Evolutionary conservation across 2,329 filamentous ascomycete genomes (phyloP).

Genomic region (Beauveria sp.): DNA sequence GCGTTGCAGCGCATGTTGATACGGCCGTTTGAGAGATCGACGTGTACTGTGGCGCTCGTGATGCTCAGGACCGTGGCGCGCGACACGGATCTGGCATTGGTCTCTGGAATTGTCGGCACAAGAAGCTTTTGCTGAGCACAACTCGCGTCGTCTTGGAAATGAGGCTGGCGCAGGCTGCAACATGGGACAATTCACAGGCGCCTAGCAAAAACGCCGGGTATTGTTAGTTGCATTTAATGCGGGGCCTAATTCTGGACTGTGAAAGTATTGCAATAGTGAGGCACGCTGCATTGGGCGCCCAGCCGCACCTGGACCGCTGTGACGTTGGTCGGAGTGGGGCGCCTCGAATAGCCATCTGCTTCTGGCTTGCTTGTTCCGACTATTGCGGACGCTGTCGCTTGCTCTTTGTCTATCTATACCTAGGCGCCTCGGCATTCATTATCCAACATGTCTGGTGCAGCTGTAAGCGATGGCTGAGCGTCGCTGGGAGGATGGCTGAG

Average conservation of each 20-base stretch:
- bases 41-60: not conserved
- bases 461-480: constrained; percentile 22
- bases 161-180: constrained; percentile 5
- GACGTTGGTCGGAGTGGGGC: constrained; percentile 8
- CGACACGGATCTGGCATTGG: constrained; percentile 3
- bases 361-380: not conserved
- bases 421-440: not conserved
- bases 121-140: constrained; percentile 1
- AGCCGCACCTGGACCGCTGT: not conserved
- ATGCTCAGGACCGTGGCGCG: constrained; percentile 4
- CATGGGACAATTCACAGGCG: constrained; percentile 4
- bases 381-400: not conserved
- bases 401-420: constrained; percentile 3
- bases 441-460: constrained; percentile 31
- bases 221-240: constrained; percentile 12
- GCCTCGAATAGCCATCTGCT: not conserved
- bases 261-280: constrained; percentile 3
- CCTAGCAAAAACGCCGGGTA: not conserved
- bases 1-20: constrained; percentile 6
- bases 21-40: not conserved
- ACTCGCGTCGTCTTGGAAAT: constrained; percentile 6
- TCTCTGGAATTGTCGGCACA: not conserved
- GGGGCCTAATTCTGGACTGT: not conserved
- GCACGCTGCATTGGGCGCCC: not conserved
- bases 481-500: too few species aligned